Evolutionary conservation across 129 eudicot genomes (phyloP), one percentile per base, ranked within the genome.

Genomic region (Flaveria robusta): DNA sequence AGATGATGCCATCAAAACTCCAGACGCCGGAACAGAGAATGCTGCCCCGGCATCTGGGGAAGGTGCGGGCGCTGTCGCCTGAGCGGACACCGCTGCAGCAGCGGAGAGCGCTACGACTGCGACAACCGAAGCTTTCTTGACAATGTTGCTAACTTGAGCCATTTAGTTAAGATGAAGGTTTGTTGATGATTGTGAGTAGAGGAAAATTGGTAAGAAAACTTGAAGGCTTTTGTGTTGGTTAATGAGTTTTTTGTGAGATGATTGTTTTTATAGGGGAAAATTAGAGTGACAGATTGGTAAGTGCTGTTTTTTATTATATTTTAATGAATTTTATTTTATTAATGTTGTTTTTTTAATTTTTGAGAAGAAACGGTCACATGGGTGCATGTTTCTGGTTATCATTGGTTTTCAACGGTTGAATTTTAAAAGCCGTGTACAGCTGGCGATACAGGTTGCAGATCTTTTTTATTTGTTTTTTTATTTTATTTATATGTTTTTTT

Each of bases 51-150:
- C 84, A 3, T 83, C 87, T 0, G 88, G 92, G 12, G 90, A 74
- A 14, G 96, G 96, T 6, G 92, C 86, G 3, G 96, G 90, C 18
- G 92, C 87, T 45, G 66, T 60, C 2, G 79, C 80, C 65, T 87
- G 88, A 14, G 83, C 79, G 0, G 83, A 80, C 7, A 80, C 75
- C 27, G 83, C 51, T n/a, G 74, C 55, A 31, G 52, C 79, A 18
- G 45, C 75, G 2, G 75, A 80, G 5, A 80, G 55, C 43, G 83
- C 79, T 1, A 80, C 42, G 7, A 74, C n/a, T 12, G 75, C 71
- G 0, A 80, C 18, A 31, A 74, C 52, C 7, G 79, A 55, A 67
- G 70, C 64, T 34, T 66, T 74, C 75, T 45, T 74, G 24, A 45
- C 24, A 10, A 80, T 73, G 74, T 54, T 79, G 83, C 75, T 73